These are phyloP conservation scores for Kazachstania bromeliacearum DNA, from an alignment of 805 yeast genomes.

Conservation along the genomic window DNA sequence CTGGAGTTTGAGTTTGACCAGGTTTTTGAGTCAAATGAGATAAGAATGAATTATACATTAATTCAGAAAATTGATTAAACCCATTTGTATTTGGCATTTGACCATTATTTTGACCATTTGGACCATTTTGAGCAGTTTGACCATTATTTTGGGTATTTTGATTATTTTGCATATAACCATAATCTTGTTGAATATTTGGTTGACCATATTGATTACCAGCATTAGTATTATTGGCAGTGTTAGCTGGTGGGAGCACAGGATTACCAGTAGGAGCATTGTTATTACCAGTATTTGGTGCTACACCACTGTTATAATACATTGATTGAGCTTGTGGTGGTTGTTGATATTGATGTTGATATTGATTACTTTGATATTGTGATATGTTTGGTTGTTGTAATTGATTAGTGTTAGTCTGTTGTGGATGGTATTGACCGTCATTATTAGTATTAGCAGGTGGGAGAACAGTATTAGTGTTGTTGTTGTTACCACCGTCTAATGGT, in stretches of 20 bases:
- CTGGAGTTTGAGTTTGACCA: not conserved
- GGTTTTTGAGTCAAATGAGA: conserved; percentile 27
- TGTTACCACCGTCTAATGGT: too few species aligned
- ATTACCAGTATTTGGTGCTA: conserved; percentile 1
- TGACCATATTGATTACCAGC: not conserved
- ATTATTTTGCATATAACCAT: not conserved
- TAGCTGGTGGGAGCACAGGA: not conserved
- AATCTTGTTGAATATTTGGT: not conserved
- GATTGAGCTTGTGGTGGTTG: conserved; percentile 9
- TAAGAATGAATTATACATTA: conserved; percentile 28
- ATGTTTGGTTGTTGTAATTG: conserved; percentile 8
- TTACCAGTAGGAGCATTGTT: not conserved
- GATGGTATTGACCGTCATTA: conserved; percentile 9
- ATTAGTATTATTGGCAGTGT: not conserved
- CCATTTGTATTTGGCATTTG: not conserved
- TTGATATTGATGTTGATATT: conserved; percentile 6
- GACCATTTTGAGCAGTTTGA: not conserved
- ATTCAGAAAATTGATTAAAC: conserved; percentile 21
- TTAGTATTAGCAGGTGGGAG: too few species aligned
- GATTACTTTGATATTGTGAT: conserved; percentile 1
- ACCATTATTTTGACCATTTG: not conserved
- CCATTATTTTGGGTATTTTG: not conserved
- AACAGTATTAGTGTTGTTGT: too few species aligned
- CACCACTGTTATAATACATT: conserved; percentile 4
- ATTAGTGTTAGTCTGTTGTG: too few species aligned